phyloP scores from a whole-genome alignment of 2,329 filamentous ascomycete genomes.

The Colletotrichum sp. region DNA sequence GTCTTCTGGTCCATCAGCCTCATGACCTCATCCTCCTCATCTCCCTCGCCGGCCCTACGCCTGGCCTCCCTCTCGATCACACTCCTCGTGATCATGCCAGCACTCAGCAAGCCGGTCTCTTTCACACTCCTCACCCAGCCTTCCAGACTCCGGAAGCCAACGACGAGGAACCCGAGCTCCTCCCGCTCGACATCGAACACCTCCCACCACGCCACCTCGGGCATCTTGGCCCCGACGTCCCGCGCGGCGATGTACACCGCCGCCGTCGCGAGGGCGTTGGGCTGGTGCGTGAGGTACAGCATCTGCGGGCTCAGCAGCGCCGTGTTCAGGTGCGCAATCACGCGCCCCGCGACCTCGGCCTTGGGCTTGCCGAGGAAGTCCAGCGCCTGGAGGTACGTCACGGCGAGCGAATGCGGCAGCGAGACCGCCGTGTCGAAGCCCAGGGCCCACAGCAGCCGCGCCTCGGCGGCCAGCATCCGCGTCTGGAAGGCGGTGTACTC shows the following conservation, averaged over 20 bases:
- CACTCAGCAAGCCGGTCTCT: slow-evolving; percentile 53
- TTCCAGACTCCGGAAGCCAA: slow-evolving; percentile 81
- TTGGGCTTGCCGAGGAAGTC: slow-evolving; percentile 61
- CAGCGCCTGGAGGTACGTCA: slow-evolving; percentile 92
- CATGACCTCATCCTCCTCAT: slow-evolving; percentile 51
- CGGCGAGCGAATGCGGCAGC: slow-evolving; percentile 82
- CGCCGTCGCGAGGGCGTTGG: slow-evolving; percentile 81
- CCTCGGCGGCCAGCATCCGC: slow-evolving; percentile 75
- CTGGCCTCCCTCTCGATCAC: slow-evolving; percentile 66
- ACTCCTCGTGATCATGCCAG: slow-evolving; percentile 61
- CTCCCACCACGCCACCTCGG: slow-evolving; percentile 93
- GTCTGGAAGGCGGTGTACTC: slow-evolving; percentile 70
- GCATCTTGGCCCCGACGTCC: slow-evolving; percentile 78
- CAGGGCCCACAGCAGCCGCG: slow-evolving; percentile 75
- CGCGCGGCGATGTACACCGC: slow-evolving; percentile 89
- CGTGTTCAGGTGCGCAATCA: slow-evolving; percentile 83
- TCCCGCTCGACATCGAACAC: slow-evolving; percentile 96
- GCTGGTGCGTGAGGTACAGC: slow-evolving; percentile 91
- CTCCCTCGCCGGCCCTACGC: slow-evolving; percentile 47
- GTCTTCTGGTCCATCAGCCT: slow-evolving; percentile 27
- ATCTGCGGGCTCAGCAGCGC: slow-evolving; percentile 86
- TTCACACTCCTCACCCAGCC: slow-evolving; percentile 67
- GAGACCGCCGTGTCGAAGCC: slow-evolving; percentile 82
- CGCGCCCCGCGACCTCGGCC: slow-evolving; percentile 64
- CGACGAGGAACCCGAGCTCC: slow-evolving; percentile 90